These are phyloP conservation scores for Chalaropsis thielavioides DNA, from an alignment of 2,329 filamentous ascomycete genomes.

Conservation along the genomic window DNA sequence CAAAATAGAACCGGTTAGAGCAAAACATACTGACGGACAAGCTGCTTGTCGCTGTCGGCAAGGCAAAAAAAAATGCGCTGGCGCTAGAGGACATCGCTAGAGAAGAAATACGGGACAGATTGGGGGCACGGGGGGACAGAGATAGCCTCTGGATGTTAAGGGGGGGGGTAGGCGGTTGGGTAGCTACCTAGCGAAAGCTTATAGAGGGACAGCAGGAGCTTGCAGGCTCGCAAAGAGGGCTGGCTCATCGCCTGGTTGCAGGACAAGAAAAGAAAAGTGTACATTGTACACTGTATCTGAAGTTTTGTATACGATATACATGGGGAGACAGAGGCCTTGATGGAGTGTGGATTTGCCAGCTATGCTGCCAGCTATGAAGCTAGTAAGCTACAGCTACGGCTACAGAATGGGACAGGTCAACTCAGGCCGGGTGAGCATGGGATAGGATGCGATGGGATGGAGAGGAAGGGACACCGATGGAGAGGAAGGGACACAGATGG, in stretches of 20 bases:
- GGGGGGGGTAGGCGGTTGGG: neutral
- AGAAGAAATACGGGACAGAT: neutral
- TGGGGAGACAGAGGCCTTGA: neutral
- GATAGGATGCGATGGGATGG: neutral
- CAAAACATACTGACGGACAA: too few relatives aligned
- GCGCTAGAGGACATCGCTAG: neutral
- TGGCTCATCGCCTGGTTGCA: neutral
- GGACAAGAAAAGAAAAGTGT: neutral
- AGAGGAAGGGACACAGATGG: neutral
- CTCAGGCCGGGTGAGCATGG: neutral
- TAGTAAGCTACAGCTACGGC: neutral
- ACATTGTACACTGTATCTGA: neutral
- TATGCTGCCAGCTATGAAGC: neutral
- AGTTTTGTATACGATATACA: neutral
- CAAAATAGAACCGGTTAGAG: too few relatives aligned
- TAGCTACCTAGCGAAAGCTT: neutral
- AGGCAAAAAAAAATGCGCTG: neutral
- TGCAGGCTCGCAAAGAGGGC: neutral
- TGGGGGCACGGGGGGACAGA: neutral
- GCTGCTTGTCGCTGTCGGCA: neutral
- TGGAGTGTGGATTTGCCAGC: neutral
- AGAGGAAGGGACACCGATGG: neutral
- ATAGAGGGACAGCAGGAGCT: neutral
- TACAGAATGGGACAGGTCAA: neutral
- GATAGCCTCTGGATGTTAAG: neutral